Evolutionary conservation across 2,329 filamentous ascomycete species (phyloP).

Genomic region (Hypocrella siamensis): DNA sequence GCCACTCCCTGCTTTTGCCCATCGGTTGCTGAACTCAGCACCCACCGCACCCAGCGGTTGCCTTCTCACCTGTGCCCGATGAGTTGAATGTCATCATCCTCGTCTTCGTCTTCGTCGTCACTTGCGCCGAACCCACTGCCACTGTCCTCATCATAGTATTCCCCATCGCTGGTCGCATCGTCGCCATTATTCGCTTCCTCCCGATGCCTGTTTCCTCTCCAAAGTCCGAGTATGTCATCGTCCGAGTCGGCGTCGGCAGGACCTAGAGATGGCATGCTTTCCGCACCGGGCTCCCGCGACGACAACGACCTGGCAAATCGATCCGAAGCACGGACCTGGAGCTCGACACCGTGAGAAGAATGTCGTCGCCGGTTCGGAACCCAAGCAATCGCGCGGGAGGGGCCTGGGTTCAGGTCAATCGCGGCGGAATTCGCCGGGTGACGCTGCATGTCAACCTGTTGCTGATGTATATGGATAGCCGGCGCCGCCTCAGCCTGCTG

Average conservation of each 20-base stretch:
- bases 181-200: constrained; percentile 27
- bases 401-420: neutral
- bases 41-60: too few species aligned
- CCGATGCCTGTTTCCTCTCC: constrained; percentile 23
- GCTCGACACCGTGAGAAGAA: constrained; percentile 21
- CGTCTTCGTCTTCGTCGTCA: constrained; percentile 27
- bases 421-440: constrained; percentile 1
- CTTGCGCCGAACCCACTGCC: constrained; percentile 26
- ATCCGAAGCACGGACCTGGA: constrained; percentile 18
- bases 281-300: constrained; percentile 15
- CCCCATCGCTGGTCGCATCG: constrained; percentile 25
- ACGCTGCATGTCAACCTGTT: constrained; percentile 1
- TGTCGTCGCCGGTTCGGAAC: constrained; percentile 19
- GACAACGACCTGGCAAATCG: constrained; percentile 29
- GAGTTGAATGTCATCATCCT: constrained; percentile 33
- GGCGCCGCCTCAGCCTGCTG: constrained; percentile 8
- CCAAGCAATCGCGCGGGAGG: constrained; percentile 1
- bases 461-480: constrained; percentile 2
- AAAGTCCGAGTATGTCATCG: constrained; percentile 42
- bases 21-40: too few species aligned
- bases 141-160: constrained; percentile 25
- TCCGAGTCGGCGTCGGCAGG: constrained; percentile 30
- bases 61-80: constrained; percentile 30
- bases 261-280: constrained; percentile 10
- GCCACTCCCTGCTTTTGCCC: too few species aligned